phyloP scores from a whole-genome alignment of 83 land plant species.

The Diphasiastrum complanatum region DNA sequence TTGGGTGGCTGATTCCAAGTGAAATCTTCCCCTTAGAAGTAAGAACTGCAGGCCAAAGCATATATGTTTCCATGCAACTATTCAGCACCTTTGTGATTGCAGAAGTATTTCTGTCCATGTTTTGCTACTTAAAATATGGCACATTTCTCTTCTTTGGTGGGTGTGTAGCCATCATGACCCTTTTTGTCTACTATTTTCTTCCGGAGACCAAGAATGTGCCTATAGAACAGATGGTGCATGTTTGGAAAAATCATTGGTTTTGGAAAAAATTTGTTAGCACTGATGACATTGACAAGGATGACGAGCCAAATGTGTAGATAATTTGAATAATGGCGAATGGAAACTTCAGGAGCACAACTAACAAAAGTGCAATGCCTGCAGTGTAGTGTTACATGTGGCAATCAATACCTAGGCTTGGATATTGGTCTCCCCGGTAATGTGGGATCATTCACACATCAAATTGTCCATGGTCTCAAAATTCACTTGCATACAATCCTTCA shows the following conservation, averaged over 20 bases:
- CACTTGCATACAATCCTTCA: too few relatives aligned
- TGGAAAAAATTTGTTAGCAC: constrained; percentile 5
- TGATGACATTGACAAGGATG: too few relatives aligned
- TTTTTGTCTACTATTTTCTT: background rate
- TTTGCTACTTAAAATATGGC: background rate
- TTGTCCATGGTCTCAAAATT: too few relatives aligned
- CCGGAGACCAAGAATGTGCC: constrained; percentile 1
- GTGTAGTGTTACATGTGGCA: too few relatives aligned
- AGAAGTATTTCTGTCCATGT: background rate
- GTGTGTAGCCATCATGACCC: background rate
- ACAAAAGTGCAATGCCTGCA: too few relatives aligned
- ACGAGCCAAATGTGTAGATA: too few relatives aligned
- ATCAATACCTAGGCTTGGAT: too few relatives aligned
- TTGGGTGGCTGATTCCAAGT: too few relatives aligned
- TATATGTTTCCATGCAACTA: background rate
- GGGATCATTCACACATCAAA: too few relatives aligned
- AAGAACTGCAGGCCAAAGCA: constrained; percentile 1
- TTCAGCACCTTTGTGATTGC: background rate
- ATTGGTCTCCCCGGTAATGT: too few relatives aligned
- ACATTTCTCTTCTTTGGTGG: constrained; percentile 5
- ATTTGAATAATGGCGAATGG: too few relatives aligned
- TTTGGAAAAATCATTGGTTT: background rate
- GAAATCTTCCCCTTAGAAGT: background rate
- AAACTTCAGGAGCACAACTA: too few relatives aligned
- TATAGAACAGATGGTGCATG: background rate